These are phyloP conservation scores for Neurospora africana DNA, from an alignment of 495 filamentous ascomycete species.

Conservation along the genomic window DNA sequence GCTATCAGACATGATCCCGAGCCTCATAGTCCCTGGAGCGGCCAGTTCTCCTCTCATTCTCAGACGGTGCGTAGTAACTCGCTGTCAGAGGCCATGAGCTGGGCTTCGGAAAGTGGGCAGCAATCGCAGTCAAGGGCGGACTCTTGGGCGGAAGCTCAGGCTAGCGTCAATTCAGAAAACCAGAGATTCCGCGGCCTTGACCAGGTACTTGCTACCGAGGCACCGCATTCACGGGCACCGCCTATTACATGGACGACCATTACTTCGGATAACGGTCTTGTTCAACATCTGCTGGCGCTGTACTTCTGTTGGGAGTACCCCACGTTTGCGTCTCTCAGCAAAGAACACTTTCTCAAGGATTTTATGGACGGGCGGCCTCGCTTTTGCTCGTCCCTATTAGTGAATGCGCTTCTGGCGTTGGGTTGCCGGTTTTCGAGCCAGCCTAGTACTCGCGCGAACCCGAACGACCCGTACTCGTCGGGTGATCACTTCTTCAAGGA, in stretches of 20 bases:
- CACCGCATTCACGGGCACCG: constrained; percentile 27
- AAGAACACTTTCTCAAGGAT: constrained; percentile 62
- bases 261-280: constrained; percentile 45
- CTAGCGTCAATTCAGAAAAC: constrained; percentile 5
- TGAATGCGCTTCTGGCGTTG: constrained; percentile 64
- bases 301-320: constrained; percentile 82
- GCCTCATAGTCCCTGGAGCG: constrained; percentile 29
- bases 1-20: constrained; percentile 25
- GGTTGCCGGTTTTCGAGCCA: constrained; percentile 64
- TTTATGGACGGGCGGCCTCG: constrained; percentile 42
- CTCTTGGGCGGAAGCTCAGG: constrained; percentile 26
- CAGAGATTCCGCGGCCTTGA: constrained; percentile 23
- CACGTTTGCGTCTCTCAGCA: constrained; percentile 59
- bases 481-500: constrained; percentile 67
- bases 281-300: constrained; percentile 54
- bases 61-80: constrained; percentile 29
- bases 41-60: constrained; percentile 30
- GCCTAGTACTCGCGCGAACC: constrained; percentile 50
- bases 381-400: constrained; percentile 62
- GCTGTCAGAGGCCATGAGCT: constrained; percentile 28
- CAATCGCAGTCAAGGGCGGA: constrained; percentile 30
- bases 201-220: constrained; percentile 26
- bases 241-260: constrained; percentile 49
- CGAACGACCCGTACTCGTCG: constrained; percentile 49
- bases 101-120: constrained; percentile 22